Evolutionary conservation across 176 grass and related monocot species (phyloP).

Genomic region (Ensete ventricosum): DNA sequence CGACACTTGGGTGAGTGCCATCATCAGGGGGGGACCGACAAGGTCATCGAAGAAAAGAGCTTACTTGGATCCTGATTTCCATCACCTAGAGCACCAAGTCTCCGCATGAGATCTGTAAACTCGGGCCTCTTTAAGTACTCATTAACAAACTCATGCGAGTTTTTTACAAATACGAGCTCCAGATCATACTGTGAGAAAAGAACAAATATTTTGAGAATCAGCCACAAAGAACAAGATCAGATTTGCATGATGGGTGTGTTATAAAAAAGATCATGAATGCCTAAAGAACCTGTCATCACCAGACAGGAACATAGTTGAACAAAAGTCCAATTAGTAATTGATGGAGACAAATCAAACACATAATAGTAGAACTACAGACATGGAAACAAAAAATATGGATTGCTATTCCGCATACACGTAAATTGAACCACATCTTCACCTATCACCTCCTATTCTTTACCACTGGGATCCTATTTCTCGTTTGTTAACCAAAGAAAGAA

Average conservation of each 20-base stretch:
- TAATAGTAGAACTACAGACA: too few species aligned
- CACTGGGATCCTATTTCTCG: too few species aligned
- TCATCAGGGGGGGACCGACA: background rate
- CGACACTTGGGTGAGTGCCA: background rate
- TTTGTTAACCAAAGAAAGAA: too few species aligned
- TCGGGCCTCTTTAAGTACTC: slow-evolving; percentile 67
- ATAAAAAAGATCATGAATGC: too few species aligned
- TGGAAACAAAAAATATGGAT: too few species aligned
- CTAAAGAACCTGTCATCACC: too few species aligned
- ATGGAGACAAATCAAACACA: too few species aligned
- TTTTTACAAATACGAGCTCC: slow-evolving; percentile 79
- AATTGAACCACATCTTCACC: too few species aligned
- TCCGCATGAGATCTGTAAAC: slow-evolving; percentile 73
- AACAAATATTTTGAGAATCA: slow-evolving; percentile 1
- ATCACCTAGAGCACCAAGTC: slow-evolving; percentile 84
- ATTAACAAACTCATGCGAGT: slow-evolving; percentile 77
- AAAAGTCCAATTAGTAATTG: too few species aligned
- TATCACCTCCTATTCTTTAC: too few species aligned
- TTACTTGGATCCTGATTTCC: slow-evolving; percentile 60
- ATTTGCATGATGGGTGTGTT: background rate
- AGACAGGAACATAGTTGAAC: too few species aligned
- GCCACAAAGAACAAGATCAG: background rate
- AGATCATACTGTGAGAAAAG: slow-evolving; percentile 45
- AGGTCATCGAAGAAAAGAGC: slow-evolving; percentile 4
- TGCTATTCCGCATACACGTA: too few species aligned